A percentile compares a stretch with the other conserved stretches of the same genome.
Conservation (phyloP, 129 eudicot genomes). For the Glebionis coronaria region DNA sequence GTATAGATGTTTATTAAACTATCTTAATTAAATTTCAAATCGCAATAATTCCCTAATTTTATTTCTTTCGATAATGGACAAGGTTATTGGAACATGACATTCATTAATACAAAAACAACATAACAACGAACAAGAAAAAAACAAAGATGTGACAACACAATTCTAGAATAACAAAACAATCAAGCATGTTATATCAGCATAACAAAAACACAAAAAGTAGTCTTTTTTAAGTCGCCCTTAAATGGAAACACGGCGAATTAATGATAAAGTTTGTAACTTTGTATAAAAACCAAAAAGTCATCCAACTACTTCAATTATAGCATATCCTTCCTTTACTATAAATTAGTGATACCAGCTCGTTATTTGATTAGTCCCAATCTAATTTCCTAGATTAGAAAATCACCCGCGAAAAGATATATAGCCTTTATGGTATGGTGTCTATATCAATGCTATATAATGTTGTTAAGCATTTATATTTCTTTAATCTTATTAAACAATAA, state of each 20-base stretch:
- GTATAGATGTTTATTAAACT: not conserved
- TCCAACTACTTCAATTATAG: conserved; percentile 13
- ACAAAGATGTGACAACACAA: conserved; percentile 7
- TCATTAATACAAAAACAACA: conserved; percentile 7
- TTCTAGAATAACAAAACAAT: not conserved
- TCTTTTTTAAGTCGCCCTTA: conserved; percentile 4
- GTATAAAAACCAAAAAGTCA: conserved; percentile 18
- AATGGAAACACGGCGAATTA: conserved; percentile 2
- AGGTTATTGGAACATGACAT: conserved; percentile 5
- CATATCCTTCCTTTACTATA: conserved; percentile 16
- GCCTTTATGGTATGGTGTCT: conserved; percentile 15
- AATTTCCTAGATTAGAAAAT: not conserved
- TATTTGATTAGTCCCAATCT: not conserved
- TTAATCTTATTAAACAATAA: too few relatives aligned
- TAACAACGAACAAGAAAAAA: not conserved
- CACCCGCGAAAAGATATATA: not conserved
- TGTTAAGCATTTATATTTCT: not conserved
- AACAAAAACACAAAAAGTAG: conserved; percentile 3
- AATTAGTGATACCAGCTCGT: not conserved
- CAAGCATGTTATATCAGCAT: conserved; percentile 3
- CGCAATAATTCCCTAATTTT: not conserved
- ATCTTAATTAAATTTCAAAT: not conserved
- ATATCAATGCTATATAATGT: not conserved
- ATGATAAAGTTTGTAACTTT: conserved; percentile 10
- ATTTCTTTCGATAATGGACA: not conserved